Evolutionary conservation across 1,284 basidiomycete species (phyloP).

Genomic region (Leccinum subrobustum): DNA sequence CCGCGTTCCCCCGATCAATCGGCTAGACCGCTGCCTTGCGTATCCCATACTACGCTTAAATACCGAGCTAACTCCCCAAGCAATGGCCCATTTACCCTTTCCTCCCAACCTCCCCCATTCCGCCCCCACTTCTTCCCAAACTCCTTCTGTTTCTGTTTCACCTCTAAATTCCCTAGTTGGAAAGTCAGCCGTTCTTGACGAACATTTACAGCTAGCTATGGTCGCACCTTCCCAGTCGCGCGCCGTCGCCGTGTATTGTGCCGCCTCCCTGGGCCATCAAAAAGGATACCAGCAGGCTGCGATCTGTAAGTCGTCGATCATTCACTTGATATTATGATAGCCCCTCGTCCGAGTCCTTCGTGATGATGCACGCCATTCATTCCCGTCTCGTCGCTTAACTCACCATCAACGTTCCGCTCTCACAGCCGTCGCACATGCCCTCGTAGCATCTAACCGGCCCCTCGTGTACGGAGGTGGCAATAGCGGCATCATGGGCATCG

Average conservation of each 20-base stretch:
- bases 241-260: conserved; percentile 78
- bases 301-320: conserved; percentile 48
- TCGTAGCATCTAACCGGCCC: conserved; percentile 62
- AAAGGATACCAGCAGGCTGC: conserved; percentile 70
- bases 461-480: conserved; percentile 88
- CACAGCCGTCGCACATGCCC: conserved; percentile 70
- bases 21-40: conserved; percentile 10
- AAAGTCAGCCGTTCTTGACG: conserved; percentile 1
- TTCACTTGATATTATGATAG: neutral
- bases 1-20: conserved; percentile 14
- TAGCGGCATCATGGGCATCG: conserved; percentile 84
- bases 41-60: conserved; percentile 26
- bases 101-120: conserved; percentile 6
- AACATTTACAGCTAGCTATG: conserved; percentile 25
- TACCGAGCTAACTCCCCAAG: conserved; percentile 9
- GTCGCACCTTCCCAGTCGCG: conserved; percentile 33
- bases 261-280: conserved; percentile 65
- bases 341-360: neutral
- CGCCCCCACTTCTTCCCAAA: neutral
- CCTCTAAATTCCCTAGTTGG: neutral
- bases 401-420: neutral
- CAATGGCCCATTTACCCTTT: conserved; percentile 14
- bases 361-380: neutral
- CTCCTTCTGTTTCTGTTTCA: neutral
- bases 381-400: conserved; percentile 2